Percentiles rank a stretch among this genome's conserved stretches.
phyloP scores from a whole-genome alignment of 306 rosid species.

The Quercus aquifolioides region DNA sequence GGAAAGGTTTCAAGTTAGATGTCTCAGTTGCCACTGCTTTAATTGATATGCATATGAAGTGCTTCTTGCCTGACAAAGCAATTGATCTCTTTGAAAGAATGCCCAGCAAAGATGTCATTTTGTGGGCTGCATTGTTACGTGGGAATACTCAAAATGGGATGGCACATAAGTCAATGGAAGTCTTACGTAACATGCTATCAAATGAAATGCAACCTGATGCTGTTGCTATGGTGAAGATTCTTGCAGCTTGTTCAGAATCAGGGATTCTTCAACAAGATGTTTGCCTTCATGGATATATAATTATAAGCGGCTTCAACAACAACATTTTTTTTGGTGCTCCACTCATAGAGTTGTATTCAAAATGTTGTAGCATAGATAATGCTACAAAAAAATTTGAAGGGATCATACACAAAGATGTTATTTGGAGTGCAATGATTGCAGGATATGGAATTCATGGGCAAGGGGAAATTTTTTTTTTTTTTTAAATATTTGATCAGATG shows the following conservation, averaged over 20 bases:
- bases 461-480: slow-evolving; percentile 60
- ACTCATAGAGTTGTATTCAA: slow-evolving; percentile 70
- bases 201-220: slow-evolving; percentile 57
- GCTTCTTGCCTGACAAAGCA: slow-evolving; percentile 55
- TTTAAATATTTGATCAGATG: slow-evolving; percentile 55
- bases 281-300: slow-evolving; percentile 57
- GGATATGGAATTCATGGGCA: slow-evolving; percentile 76
- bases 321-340: slow-evolving; percentile 63
- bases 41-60: slow-evolving; percentile 76
- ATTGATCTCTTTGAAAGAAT: slow-evolving; percentile 50
- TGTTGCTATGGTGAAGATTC: slow-evolving; percentile 69
- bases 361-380: slow-evolving; percentile 56
- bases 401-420: slow-evolving; percentile 56
- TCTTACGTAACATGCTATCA: slow-evolving; percentile 54
- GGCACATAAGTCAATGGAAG: slow-evolving; percentile 51
- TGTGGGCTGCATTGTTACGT: slow-evolving; percentile 66
- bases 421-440: slow-evolving; percentile 81
- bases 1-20: slow-evolving; percentile 53
- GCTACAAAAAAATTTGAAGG: slow-evolving; percentile 52
- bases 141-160: slow-evolving; percentile 68
- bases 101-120: slow-evolving; percentile 73
- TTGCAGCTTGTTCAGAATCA: slow-evolving; percentile 52
- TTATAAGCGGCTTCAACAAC: slow-evolving; percentile 34
- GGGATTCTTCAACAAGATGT: slow-evolving; percentile 68
- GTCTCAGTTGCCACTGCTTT: slow-evolving; percentile 56